These are phyloP conservation scores for Solanum bulbocastanum DNA, from an alignment of 257 asterid genomes.

Conservation along the genomic window DNA sequence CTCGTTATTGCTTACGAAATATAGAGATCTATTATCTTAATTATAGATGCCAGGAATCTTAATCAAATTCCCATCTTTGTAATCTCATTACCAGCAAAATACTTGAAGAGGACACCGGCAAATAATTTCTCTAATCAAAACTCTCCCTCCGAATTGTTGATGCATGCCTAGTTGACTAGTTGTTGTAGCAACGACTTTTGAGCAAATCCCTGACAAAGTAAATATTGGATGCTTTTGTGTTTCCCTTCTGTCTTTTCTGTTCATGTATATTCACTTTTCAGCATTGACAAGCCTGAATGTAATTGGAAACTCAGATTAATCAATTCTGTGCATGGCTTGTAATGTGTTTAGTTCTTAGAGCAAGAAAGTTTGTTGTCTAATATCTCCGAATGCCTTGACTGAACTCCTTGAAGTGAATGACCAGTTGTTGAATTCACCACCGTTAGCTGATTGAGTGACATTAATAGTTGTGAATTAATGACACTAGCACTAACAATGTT, in stretches of 20 bases:
- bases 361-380: neutral
- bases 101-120: neutral
- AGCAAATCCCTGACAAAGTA: neutral
- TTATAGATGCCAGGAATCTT: neutral
- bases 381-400: neutral
- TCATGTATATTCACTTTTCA: neutral
- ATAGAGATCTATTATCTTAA: neutral
- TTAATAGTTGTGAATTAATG: neutral
- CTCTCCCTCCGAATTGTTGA: neutral
- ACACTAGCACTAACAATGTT: neutral
- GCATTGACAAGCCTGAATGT: neutral
- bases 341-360: neutral
- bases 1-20: neutral
- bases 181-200: neutral
- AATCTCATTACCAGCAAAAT: neutral
- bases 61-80: neutral
- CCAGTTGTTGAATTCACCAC: neutral
- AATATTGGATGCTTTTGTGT: neutral
- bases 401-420: neutral
- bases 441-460: neutral
- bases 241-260: neutral
- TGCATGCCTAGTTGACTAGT: neutral
- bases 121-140: neutral
- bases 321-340: neutral
- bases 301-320: neutral